Conservation (phyloP, 2,329 filamentous ascomycete genomes). For the Rachicladosporium sp. region DNA sequence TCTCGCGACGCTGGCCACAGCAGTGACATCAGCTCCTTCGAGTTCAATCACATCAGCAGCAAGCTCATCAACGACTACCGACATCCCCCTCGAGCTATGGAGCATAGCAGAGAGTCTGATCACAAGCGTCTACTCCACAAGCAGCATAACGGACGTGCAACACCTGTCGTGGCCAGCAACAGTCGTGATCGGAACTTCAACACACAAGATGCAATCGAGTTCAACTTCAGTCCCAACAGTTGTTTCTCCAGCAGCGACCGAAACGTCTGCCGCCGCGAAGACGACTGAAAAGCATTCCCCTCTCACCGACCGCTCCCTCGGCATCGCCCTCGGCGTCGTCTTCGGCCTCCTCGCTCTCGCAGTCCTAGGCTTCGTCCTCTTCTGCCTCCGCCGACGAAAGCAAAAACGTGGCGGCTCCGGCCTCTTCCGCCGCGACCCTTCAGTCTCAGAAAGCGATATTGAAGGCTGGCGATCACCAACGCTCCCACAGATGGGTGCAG, state of each 20-base stretch:
- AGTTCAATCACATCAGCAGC: too few relatives aligned
- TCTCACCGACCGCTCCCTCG: slow-evolving; percentile 7
- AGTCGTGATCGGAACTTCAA: slow-evolving; percentile 10
- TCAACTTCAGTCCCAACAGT: slow-evolving; percentile 2
- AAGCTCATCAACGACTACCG: slow-evolving; percentile 1
- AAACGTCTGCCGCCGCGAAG: slow-evolving; percentile 1
- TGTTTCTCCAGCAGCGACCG: neutral
- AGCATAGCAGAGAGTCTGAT: slow-evolving; percentile 7
- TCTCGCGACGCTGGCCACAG: too few relatives aligned
- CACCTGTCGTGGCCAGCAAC: slow-evolving; percentile 9
- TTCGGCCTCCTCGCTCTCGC: slow-evolving; percentile 10
- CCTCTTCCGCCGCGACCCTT: slow-evolving; percentile 1
- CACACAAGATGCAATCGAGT: slow-evolving; percentile 5
- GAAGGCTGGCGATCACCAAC: slow-evolving; percentile 2
- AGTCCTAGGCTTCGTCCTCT: slow-evolving; percentile 7
- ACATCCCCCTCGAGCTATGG: slow-evolving; percentile 6
- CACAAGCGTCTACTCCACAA: slow-evolving; percentile 7
- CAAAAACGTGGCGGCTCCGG: slow-evolving; percentile 3
- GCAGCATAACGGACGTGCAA: slow-evolving; percentile 5
- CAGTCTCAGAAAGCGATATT: slow-evolving; percentile 3
- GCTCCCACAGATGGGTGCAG: slow-evolving; percentile 4
- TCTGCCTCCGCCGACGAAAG: slow-evolving; percentile 9
- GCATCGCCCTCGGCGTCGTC: slow-evolving; percentile 11
- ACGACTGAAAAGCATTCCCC: neutral
- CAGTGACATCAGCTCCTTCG: too few relatives aligned